phyloP scores from a whole-genome alignment of 176 grass and related monocot genomes.

The Eragrostis nindensis region DNA sequence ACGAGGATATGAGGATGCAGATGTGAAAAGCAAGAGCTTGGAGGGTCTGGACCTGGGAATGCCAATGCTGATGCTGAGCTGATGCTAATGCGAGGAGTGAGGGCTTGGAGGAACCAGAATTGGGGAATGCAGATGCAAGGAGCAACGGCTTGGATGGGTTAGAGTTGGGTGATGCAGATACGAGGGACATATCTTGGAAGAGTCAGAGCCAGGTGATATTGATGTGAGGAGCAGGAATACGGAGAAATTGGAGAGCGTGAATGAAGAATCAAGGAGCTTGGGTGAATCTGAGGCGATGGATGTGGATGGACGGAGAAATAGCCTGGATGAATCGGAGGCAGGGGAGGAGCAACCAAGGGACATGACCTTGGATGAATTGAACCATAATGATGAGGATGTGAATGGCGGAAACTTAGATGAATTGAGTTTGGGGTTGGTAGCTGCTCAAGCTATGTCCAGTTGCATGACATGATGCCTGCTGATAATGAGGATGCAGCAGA shows the following conservation, averaged over 20 bases:
- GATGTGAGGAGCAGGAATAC: slow-evolving; percentile 33
- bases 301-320: slow-evolving; percentile 13
- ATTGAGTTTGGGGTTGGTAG: slow-evolving; percentile 20
- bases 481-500: neutral
- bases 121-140: slow-evolving; percentile 11
- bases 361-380: slow-evolving; percentile 24
- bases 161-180: neutral
- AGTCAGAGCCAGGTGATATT: slow-evolving; percentile 6
- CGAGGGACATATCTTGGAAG: slow-evolving; percentile 4
- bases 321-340: neutral
- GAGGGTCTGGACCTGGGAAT: slow-evolving; percentile 23
- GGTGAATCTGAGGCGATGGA: neutral
- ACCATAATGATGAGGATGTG: neutral
- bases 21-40: slow-evolving; percentile 18
- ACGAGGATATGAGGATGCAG: slow-evolving; percentile 49
- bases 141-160: slow-evolving; percentile 27
- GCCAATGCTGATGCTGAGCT: slow-evolving; percentile 17
- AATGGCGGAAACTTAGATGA: slow-evolving; percentile 8
- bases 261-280: slow-evolving; percentile 2
- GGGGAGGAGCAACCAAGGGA: slow-evolving; percentile 26
- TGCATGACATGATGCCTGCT: neutral
- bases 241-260: slow-evolving; percentile 15
- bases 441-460: neutral
- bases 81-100: slow-evolving; percentile 44
- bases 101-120: slow-evolving; percentile 41